Evolutionary conservation across 768 basidiomycete genomes (phyloP).

Genomic region (Austroboletus festivus): DNA sequence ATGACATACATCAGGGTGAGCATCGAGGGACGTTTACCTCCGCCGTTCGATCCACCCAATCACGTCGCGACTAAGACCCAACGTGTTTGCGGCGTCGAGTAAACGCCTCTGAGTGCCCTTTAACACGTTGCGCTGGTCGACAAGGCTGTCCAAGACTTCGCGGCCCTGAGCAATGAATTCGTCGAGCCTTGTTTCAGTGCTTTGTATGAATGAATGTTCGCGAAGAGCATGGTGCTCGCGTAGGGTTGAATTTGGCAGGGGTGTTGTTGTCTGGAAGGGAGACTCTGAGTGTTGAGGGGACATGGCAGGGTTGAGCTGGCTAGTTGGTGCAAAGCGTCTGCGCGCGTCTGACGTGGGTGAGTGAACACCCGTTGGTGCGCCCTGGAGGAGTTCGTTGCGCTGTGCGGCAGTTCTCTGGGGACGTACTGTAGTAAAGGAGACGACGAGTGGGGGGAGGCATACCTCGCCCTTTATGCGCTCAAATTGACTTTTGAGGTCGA

Average conservation of each 20-base stretch:
- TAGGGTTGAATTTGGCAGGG: constrained; percentile 49
- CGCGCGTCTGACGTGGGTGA: constrained; percentile 49
- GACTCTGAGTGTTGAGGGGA: constrained; percentile 77
- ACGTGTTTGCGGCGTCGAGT: constrained; percentile 87
- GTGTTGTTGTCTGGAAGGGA: constrained; percentile 68
- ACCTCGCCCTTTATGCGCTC: constrained; percentile 69
- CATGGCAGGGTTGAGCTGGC: constrained; percentile 35
- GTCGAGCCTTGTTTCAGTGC: constrained; percentile 78
- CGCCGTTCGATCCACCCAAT: constrained; percentile 97
- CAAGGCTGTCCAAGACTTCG: constrained; percentile 86
- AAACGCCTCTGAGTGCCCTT: constrained; percentile 92
- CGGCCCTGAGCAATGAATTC: constrained; percentile 90
- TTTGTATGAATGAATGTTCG: constrained; percentile 87
- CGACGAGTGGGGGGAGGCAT: neutral
- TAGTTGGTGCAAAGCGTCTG: constrained; percentile 51
- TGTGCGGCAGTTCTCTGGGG: constrained; percentile 55
- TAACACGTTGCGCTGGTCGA: constrained; percentile 88
- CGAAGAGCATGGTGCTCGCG: constrained; percentile 78
- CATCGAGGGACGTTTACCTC: constrained; percentile 50
- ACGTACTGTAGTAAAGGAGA: too few species aligned
- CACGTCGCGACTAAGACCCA: constrained; percentile 90
- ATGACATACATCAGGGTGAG: neutral
- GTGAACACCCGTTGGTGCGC: constrained; percentile 37
- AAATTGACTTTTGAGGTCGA: constrained; percentile 78
- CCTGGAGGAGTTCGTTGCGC: constrained; percentile 62